These are phyloP conservation scores for Coniella vitis DNA, from an alignment of 2,329 filamentous ascomycete species.

Conservation along the genomic window DNA sequence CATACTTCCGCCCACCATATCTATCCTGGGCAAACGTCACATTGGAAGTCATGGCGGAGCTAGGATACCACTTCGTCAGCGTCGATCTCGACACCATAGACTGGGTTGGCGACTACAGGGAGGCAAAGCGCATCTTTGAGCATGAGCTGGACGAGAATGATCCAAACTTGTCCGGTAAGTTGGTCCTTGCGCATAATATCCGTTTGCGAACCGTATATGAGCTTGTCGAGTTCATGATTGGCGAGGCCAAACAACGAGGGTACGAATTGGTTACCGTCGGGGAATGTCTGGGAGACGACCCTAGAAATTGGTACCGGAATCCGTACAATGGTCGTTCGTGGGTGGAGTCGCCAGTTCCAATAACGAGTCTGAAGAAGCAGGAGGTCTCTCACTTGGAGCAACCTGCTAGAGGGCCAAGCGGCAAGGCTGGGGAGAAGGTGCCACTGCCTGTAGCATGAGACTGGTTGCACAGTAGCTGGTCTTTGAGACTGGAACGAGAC, in stretches of 20 bases:
- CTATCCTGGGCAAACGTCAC: conserved; percentile 4
- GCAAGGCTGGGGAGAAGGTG: no score
- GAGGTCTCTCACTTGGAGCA: no score
- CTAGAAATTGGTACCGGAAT: conserved; percentile 45
- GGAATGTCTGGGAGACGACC: conserved; percentile 46
- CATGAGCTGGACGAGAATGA: background rate
- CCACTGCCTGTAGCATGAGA: no score
- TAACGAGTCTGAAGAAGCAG: no score
- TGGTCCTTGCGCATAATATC: conserved; percentile 36
- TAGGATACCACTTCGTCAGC: conserved; percentile 31
- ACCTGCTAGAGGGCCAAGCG: no score
- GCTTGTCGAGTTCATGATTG: conserved; percentile 37
- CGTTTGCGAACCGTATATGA: conserved; percentile 40
- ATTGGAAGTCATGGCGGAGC: conserved; percentile 18
- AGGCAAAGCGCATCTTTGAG: conserved; percentile 6
- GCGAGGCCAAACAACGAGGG: conserved; percentile 34
- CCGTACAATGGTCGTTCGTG: conserved; percentile 6
- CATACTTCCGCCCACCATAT: conserved; percentile 19
- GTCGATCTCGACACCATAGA: conserved; percentile 21
- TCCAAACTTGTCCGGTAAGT: background rate
- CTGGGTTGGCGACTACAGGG: conserved; percentile 13
- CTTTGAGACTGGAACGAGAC: no score
- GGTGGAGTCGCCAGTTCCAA: background rate
- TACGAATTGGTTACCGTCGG: conserved; percentile 46
- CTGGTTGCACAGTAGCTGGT: no score